These are phyloP conservation scores for Macrolepiota dolichaula DNA, from an alignment of 768 basidiomycete genomes.

Conservation along the genomic window DNA sequence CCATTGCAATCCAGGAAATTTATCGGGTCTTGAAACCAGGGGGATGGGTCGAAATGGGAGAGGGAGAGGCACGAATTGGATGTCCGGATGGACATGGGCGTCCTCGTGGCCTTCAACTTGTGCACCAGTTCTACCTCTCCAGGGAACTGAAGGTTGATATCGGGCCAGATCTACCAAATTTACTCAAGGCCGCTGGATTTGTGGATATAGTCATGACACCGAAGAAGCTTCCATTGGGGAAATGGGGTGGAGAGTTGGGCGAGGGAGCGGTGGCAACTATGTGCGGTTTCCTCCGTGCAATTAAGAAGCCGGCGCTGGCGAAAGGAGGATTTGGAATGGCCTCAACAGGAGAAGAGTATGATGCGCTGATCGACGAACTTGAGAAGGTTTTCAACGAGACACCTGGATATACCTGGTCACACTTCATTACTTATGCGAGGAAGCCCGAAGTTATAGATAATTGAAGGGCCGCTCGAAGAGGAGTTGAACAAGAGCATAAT, in stretches of 20 bases:
- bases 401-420: background rate
- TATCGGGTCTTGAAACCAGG: conserved; percentile 10
- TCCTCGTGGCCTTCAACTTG: background rate
- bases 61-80: background rate
- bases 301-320: conserved; percentile 3
- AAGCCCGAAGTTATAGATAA: background rate
- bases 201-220: background rate
- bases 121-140: background rate
- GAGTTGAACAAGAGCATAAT: too few species aligned
- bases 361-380: conserved; percentile 6
- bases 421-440: background rate
- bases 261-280: background rate
- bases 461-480: background rate
- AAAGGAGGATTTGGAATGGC: conserved; percentile 12
- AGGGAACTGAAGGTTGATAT: background rate
- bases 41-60: conserved; percentile 8
- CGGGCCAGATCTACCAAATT: background rate
- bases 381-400: background rate
- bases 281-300: background rate
- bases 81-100: background rate
- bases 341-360: conserved; percentile 8
- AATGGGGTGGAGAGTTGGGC: background rate
- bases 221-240: background rate
- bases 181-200: background rate
- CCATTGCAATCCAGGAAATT: background rate